Evolutionary conservation across 106 monocot species (phyloP), one percentile per base, ranked within the genome.

Genomic region (Chionographis japonica): DNA sequence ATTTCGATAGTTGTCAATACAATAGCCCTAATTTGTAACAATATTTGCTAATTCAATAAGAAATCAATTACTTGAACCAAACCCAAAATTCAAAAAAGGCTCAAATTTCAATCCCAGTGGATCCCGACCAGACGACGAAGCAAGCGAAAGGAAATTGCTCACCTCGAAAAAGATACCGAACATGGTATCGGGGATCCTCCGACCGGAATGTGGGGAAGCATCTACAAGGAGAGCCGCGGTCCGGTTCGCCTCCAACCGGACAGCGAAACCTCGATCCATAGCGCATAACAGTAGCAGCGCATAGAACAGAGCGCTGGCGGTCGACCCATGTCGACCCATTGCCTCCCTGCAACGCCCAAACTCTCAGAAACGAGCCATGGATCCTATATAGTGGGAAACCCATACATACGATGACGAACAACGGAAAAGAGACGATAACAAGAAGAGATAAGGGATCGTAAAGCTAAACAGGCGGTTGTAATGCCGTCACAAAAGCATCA

Each of bases 91-190:
- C 27, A 18, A 54, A 58, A 19, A 40, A 16, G 38, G 3, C 17
- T 12, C 8, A 6, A 11, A 58, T 40, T 55, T 52, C 11, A 15
- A 37, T 35, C 17, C 15, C 37, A 54, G 40, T 19, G 3, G 52
- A 42, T 38, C 10, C 50, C 38, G 2, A 35, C 13, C 15, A 14
- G 16, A 19, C 11, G 36, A 60, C 35, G 50, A 37, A 27, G 7
- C 2, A 6, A 18, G 8, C 4, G 15, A 1, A 35, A 68, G 2
- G 6, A 41, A 37, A 49, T 19, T 11, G 14, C 65, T 67, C 56
- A 75, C 76, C 88, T 92, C 92, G 68, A 92, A 92, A 80, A 92
- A 92, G 19, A 92, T 68, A 12, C 92, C 92, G 83, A 92, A 92
- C 18, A 92, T 75, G 58, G 82, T 78, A 2, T 92, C 88, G 7